Percentiles rank a stretch among this genome's conserved stretches.
Conservation (phyloP, 371 early-diverging fungal species). For the Catenaria anguillulae region DNA sequence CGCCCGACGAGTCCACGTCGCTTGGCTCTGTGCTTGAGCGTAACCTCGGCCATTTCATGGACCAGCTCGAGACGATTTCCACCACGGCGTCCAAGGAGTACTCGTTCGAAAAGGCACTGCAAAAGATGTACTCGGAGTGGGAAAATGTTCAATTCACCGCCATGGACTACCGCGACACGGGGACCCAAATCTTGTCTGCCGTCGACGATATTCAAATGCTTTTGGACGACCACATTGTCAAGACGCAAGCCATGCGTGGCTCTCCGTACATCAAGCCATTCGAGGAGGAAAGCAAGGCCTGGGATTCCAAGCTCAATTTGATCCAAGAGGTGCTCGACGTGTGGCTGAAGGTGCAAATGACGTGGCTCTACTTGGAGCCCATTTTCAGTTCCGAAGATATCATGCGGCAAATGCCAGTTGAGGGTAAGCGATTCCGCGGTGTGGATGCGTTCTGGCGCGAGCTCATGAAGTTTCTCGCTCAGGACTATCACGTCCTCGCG, state of each 20-base stretch:
- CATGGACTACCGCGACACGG: slow-evolving; percentile 35
- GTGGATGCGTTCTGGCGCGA: slow-evolving; percentile 40
- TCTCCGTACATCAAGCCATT: slow-evolving; percentile 40
- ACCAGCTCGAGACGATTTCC: slow-evolving; percentile 30
- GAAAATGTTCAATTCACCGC: slow-evolving; percentile 26
- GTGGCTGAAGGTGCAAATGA: slow-evolving; percentile 37
- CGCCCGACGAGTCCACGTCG: slow-evolving; percentile 23
- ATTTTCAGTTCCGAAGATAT: slow-evolving; percentile 43
- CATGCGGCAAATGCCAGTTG: slow-evolving; percentile 35
- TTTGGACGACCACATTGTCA: slow-evolving; percentile 40
- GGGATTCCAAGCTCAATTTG: slow-evolving; percentile 33
- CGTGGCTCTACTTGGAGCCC: slow-evolving; percentile 42
- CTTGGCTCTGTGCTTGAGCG: slow-evolving; percentile 29
- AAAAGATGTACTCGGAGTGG: slow-evolving; percentile 42
- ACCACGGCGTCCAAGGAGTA: slow-evolving; percentile 41
- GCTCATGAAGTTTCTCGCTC: slow-evolving; percentile 18
- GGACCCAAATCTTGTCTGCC: slow-evolving; percentile 33
- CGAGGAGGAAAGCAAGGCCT: slow-evolving; percentile 26
- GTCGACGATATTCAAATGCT: slow-evolving; percentile 32
- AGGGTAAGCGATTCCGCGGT: slow-evolving; percentile 37
- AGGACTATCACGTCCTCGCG: slow-evolving; percentile 22
- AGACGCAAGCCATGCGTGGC: slow-evolving; percentile 39
- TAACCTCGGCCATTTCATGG: slow-evolving; percentile 30
- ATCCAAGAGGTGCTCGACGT: slow-evolving; percentile 41
- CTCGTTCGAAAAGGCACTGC: slow-evolving; percentile 34